A percentile compares a stretch with the other conserved stretches of the same genome.
phyloP scores from a whole-genome alignment of 108 stramenopile species.

The Nitzschia inconspicua region DNA sequence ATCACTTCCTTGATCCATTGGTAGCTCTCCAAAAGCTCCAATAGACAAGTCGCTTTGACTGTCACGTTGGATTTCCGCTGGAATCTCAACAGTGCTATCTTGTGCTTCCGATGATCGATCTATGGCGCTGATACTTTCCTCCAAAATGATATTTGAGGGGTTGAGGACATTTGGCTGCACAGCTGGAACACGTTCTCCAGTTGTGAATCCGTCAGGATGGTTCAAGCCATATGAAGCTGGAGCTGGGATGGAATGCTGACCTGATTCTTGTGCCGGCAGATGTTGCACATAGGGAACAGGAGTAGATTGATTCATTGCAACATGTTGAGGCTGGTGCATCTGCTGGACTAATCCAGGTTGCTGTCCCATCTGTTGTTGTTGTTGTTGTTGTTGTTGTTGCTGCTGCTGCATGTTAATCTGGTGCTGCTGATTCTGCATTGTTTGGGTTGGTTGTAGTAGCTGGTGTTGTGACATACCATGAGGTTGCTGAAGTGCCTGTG shows the following conservation, averaged over 20 bases:
- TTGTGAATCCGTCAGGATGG: too few species aligned
- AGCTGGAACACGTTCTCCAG: conserved; percentile 4
- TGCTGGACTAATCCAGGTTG: not conserved
- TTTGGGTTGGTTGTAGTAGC: conserved; percentile 15
- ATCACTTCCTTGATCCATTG: conserved; percentile 15
- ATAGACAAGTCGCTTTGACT: not conserved
- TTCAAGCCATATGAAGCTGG: too few species aligned
- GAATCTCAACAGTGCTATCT: too few species aligned
- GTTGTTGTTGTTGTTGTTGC: conserved; percentile 31
- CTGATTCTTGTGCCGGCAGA: not conserved
- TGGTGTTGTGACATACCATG: conserved; percentile 3
- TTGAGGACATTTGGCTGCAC: not conserved
- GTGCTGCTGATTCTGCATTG: conserved; percentile 12
- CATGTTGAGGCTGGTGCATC: not conserved
- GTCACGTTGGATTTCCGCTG: too few species aligned
- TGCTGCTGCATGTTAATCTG: conserved; percentile 28
- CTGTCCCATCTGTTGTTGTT: conserved; percentile 3
- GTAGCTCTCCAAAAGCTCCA: conserved; percentile 16
- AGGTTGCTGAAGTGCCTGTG: conserved; percentile 6
- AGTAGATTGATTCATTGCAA: too few species aligned
- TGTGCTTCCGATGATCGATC: too few species aligned
- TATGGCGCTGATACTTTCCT: too few species aligned
- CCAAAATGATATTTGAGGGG: too few species aligned
- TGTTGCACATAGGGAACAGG: too few species aligned
- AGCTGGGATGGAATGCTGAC: too few species aligned